phyloP scores from a whole-genome alignment of 352 stramenopile genomes.

The Blastocystis sp. region DNA sequence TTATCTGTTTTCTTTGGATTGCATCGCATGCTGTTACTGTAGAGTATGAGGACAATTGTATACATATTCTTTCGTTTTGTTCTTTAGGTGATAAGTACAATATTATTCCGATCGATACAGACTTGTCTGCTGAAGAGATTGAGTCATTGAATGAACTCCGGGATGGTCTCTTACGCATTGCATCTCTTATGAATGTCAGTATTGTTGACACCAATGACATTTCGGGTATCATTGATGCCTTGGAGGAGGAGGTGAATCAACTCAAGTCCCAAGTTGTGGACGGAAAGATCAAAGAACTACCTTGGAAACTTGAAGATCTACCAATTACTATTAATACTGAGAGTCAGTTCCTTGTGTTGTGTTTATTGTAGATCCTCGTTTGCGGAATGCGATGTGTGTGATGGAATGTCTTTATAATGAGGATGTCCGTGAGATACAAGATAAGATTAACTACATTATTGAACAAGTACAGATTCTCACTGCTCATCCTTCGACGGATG shows the following conservation, averaged over 20 bases:
- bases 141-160: background rate
- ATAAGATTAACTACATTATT: conserved; percentile 56
- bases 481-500: background rate
- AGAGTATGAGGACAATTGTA: conserved; percentile 52
- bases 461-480: conserved; percentile 44
- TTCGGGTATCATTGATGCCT: conserved; percentile 16
- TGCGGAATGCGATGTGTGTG: conserved; percentile 34
- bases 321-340: conserved; percentile 5
- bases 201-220: conserved; percentile 38
- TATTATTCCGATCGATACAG: background rate
- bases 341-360: background rate
- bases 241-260: conserved; percentile 3
- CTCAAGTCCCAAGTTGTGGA: background rate
- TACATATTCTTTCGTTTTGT: background rate
- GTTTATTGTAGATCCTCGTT: background rate
- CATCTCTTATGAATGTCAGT: conserved; percentile 8
- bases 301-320: conserved; percentile 16
- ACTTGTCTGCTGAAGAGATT: background rate
- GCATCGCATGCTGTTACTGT: conserved; percentile 33
- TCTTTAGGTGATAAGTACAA: conserved; percentile 33
- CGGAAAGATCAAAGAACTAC: background rate
- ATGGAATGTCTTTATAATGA: conserved; percentile 57
- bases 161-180: background rate
- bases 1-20: conserved; percentile 44
- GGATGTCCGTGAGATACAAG: conserved; percentile 47